Evolutionary conservation across 331 rosid genomes (phyloP), one percentile per base, ranked within the genome.

Genomic region (Malus hybrid): DNA sequence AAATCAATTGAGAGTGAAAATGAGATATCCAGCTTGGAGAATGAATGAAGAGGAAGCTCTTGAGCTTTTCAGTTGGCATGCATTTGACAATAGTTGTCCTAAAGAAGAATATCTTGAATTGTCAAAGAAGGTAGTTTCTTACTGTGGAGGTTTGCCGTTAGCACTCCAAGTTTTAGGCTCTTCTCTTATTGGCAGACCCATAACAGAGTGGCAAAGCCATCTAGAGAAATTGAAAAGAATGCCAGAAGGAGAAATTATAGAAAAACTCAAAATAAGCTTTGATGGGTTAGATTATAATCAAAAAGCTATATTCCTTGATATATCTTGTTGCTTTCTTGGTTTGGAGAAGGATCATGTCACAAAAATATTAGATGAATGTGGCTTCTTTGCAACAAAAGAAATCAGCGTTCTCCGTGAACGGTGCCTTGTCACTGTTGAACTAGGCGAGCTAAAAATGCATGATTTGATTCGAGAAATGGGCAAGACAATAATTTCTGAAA

Each of bases 401-500:
- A 50, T 50, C 9, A 50, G n/a, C 2, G 3, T 50, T 16, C 56
- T 50, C 1, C 4, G 9, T 15, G n/a, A 6, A 50, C 9, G 56
- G 0, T 50, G 56, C 0, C n/a, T 50, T 15, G 1, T 15, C 2
- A 2, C 0, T 6, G 1, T 50, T 50, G 56, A 50, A 50, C 0
- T 0, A 0, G 3, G 0, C 4, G 0, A 0, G 2, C 8, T 50
- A 1, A 50, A 5, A 0, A 50, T 50, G 56, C 56, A 50, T 50
- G 56, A 15, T 50, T 50, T 50, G 56, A 15, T 50, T 50, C n/a
- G 3, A 50, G n/a, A 50, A 50, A 50, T 50, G 56, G 56, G 3
- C n/a, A 15, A 16, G n/a, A 2, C 1, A 50, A 50, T 50, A 1
- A 50, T 0, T 50, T 50, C 56, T 50, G 1, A 2, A 15, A 15